Evolutionary conservation across 305 asterid species (phyloP).

Genomic region (Fraxinus ornus): DNA sequence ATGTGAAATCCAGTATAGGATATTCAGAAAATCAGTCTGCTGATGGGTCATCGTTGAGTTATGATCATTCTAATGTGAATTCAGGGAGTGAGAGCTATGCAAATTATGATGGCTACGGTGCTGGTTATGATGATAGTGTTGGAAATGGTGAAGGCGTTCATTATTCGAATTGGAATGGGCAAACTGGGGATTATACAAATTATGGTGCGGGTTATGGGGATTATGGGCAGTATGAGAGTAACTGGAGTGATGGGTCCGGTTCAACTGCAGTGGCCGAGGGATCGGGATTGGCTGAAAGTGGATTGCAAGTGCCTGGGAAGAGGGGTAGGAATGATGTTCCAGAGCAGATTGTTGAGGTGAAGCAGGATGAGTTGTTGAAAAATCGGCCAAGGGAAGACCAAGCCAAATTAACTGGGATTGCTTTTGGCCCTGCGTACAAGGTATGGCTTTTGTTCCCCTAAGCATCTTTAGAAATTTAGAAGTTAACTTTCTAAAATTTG

Average conservation of each 20-base stretch:
- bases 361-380: slow-evolving; percentile 90
- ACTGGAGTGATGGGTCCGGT: slow-evolving; percentile 38
- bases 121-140: slow-evolving; percentile 8
- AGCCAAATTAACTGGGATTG: slow-evolving; percentile 74
- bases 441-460: slow-evolving; percentile 34
- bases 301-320: slow-evolving; percentile 44
- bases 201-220: slow-evolving; percentile 40
- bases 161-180: slow-evolving; percentile 38
- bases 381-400: slow-evolving; percentile 90
- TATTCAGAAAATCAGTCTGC: slow-evolving; percentile 26
- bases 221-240: slow-evolving; percentile 43
- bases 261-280: slow-evolving; percentile 36
- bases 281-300: slow-evolving; percentile 42
- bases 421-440: slow-evolving; percentile 90
- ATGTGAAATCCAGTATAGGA: slow-evolving; percentile 26
- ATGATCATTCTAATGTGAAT: slow-evolving; percentile 39
- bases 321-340: slow-evolving; percentile 74
- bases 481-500: not conserved
- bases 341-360: slow-evolving; percentile 67
- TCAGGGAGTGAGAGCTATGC: slow-evolving; percentile 24
- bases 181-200: slow-evolving; percentile 35
- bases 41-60: slow-evolving; percentile 24
- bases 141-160: slow-evolving; percentile 33
- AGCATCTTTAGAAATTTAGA: not conserved
- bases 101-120: slow-evolving; percentile 25